Evolutionary conservation across 2,329 filamentous ascomycete species (phyloP).

Genomic region (Aspergillus sp.): DNA sequence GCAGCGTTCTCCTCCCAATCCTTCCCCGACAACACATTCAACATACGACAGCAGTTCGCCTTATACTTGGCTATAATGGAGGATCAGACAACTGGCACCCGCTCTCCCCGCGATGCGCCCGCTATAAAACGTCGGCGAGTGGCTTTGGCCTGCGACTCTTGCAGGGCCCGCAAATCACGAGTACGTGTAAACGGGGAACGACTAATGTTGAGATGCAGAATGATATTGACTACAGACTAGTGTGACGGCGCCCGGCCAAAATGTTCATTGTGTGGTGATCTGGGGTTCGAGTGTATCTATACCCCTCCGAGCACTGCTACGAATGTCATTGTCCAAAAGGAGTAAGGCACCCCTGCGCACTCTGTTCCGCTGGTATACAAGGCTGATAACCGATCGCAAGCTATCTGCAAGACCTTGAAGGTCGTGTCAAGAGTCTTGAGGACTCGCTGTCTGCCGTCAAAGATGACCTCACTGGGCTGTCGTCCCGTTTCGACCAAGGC

Average conservation of each 20-base stretch:
- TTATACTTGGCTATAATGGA: background rate
- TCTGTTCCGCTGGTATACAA: background rate
- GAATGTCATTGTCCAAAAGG: slow-evolving; percentile 43
- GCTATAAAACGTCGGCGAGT: slow-evolving; percentile 36
- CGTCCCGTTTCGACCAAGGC: slow-evolving; percentile 3
- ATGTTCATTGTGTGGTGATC: slow-evolving; percentile 42
- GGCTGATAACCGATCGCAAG: background rate
- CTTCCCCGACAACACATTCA: background rate
- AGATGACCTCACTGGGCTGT: slow-evolving; percentile 8
- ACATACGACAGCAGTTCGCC: background rate
- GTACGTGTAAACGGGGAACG: background rate
- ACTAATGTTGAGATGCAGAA: too few species aligned
- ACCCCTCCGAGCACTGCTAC: slow-evolving; percentile 33
- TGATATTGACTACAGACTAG: slow-evolving; percentile 18
- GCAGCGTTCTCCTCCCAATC: background rate
- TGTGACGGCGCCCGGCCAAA: slow-evolving; percentile 46
- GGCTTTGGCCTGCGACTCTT: slow-evolving; percentile 40
- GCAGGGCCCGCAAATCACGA: slow-evolving; percentile 32
- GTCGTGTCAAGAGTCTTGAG: slow-evolving; percentile 28
- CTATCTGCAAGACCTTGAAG: slow-evolving; percentile 25
- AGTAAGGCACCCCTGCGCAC: slow-evolving; percentile 20
- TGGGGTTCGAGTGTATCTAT: slow-evolving; percentile 47
- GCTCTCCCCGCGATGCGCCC: slow-evolving; percentile 2
- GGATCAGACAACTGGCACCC: background rate
- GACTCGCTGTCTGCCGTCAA: slow-evolving; percentile 16